Conservation (phyloP, 1,284 basidiomycete genomes). For the Cryptococcus sp. region DNA sequence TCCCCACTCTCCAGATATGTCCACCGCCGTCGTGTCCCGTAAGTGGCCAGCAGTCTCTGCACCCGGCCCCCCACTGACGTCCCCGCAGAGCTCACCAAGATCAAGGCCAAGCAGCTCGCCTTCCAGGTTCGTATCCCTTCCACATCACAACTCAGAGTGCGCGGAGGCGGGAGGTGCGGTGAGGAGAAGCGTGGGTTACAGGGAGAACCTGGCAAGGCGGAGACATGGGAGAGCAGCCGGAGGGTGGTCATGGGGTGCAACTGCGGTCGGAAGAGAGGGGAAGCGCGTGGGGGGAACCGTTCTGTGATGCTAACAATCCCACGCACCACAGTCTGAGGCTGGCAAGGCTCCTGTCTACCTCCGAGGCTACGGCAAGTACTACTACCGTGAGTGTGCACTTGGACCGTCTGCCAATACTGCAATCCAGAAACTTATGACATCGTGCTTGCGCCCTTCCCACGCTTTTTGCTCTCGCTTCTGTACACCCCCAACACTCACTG, state of each 20-base stretch:
- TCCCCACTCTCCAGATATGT: conserved; percentile 16
- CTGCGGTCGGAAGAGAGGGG: too few relatives aligned
- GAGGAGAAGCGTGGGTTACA: too few relatives aligned
- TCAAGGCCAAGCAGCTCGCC: conserved; percentile 45
- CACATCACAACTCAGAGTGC: too few relatives aligned
- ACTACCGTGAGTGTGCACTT: conserved; percentile 39
- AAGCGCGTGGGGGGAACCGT: not conserved
- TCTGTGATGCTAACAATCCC: not conserved
- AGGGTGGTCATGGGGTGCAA: too few relatives aligned
- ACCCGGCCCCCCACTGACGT: not conserved
- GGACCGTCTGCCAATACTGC: not conserved
- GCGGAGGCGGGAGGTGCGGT: too few relatives aligned
- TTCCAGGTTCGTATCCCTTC: conserved; percentile 38
- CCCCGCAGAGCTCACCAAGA: conserved; percentile 33
- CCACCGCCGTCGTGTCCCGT: conserved; percentile 40
- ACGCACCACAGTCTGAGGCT: conserved; percentile 20
- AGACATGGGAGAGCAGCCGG: too few relatives aligned
- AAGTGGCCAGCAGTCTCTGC: conserved; percentile 5
- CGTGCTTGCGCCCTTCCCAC: too few relatives aligned
- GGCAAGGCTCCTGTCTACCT: conserved; percentile 45
- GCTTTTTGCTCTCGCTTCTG: too few relatives aligned
- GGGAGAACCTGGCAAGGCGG: too few relatives aligned
- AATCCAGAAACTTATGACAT: too few relatives aligned
- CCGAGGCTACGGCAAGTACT: conserved; percentile 41
- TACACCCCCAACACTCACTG: not conserved